Conservation (phyloP, 1,284 basidiomycete species). For the Puccinia triticina region DNA sequence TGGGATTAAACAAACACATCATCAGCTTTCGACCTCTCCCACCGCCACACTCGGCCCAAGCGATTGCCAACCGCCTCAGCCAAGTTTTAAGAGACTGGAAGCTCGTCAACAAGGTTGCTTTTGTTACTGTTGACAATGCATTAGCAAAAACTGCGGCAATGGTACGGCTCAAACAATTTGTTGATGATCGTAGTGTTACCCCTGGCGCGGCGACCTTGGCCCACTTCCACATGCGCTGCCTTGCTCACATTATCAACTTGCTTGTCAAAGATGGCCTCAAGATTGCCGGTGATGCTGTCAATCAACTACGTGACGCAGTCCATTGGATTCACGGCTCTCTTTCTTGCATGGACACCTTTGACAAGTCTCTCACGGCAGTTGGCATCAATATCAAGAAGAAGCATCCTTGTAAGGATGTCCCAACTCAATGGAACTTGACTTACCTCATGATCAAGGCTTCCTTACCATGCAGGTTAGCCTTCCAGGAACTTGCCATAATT, state of each 20-base stretch:
- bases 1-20: background rate
- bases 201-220: background rate
- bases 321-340: too few relatives aligned
- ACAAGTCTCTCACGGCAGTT: too few relatives aligned
- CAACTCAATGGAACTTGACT: too few relatives aligned
- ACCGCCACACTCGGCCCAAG: background rate
- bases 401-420: too few relatives aligned
- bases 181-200: background rate
- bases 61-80: background rate
- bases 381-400: too few relatives aligned
- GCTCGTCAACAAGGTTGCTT: background rate
- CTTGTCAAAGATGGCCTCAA: too few relatives aligned
- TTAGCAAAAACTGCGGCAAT: background rate
- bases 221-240: conserved; percentile 7
- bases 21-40: background rate
- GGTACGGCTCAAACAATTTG: background rate
- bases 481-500: background rate
- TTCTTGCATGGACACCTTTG: too few relatives aligned
- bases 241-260: too few relatives aligned
- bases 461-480: background rate
- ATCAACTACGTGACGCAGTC: too few relatives aligned
- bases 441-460: background rate
- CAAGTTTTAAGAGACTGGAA: background rate
- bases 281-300: too few relatives aligned
- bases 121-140: too few relatives aligned